Base-by-base conservation (phyloP, 371 early-diverging fungal genomes). In the Coemansia sp. region DNA sequence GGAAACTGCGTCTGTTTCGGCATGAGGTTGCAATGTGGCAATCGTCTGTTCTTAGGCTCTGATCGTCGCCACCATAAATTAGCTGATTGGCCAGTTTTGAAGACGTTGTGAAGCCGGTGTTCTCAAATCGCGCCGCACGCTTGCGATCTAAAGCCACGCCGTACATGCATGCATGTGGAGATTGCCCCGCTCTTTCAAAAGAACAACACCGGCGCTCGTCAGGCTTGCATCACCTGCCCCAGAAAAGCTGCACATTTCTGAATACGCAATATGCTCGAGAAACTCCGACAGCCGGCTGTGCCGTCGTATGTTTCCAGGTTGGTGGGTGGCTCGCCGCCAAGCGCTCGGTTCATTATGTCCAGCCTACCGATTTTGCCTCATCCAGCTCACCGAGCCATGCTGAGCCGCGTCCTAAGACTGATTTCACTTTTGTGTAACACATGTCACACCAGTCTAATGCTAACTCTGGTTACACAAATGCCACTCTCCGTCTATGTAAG, bases 41-140 rank as follows among this genome's bases (percentile, higher is more conserved):
- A 42, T 42, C 45, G 45, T 42, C 45, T 5, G 45, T 42, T 42
- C 16, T 16, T n/a, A 16, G 1, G 4, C 45, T 42, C 45, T 42
- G 45, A 52, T 52, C 52, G 52, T 52, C 52, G 24, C 52, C 52
- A 21, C 52, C 13, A 13, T 18, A 18, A 4, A 52, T 26, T 21
- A 4, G 13, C 45, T 42, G 45, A 42, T 52, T 52, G 52, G 52
- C 26, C 26, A 24, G 22, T 8, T 21, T 13, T 22, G 52, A 21
- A 52, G 21, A 13, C 24, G 4, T 11, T 18, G 10, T 42, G 16
- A 42, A 24, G 52, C 24, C 26, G 24, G 21, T 52, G 52, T 52
- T 52, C 52, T 52, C 52, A 24, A 52, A 52, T 52, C 52, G 52
- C 52, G 51, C 52, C 26, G 24, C 52, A 13, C 52, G 16, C 45